Evolutionary conservation across 2,329 filamentous ascomycete genomes (phyloP), one percentile per base, ranked within the genome.

Genomic region (Ophiognomonia clavigignenti-juglandacearum): DNA sequence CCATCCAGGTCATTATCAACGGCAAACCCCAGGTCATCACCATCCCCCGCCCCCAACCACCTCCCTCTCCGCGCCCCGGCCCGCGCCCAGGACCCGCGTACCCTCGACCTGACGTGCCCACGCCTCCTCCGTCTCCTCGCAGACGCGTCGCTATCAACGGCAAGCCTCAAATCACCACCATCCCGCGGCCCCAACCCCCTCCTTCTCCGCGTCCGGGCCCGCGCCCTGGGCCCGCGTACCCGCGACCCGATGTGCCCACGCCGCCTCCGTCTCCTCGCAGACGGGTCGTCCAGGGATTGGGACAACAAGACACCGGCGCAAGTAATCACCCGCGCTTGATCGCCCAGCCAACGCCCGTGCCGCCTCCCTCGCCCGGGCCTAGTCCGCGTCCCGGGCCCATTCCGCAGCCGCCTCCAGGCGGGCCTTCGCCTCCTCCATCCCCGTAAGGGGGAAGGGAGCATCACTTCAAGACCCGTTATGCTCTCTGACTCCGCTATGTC

Each of bases 311-410:
- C 18, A 9, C 24, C 3, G 19, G 11, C 18, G 24, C 5, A 36
- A 7, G n/a, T 16, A 26, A 31, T 18, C 6, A 4, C 11, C 8
- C 26, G 16, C 29, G 20, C 11, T 13, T 32, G 19, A 35, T 39
- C 35, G 32, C 39, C 10, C 37, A 27, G 10, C 46, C 50, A 13
- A 35, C 39, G 3, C 50, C 50, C 4, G 42, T 40, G 11, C 50
- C 50, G 22, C 50, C 50, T 3, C 50, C 50, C n/a, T 49, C 45
- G 16, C 50, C 50, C 5, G 27, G 46, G 2, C 50, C 50, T 3
- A 39, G 35, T 9, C 50, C 50, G 1, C 50, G 50, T 8, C 50
- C 50, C 4, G 50, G 50, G 10, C 50, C 50, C 3, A 14, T 39
- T 19, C 11, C n/a, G 19, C 45, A 40, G 6, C 50, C 50, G 10